Conservation (phyloP, 2,329 filamentous ascomycete species). For the Colletotrichum viniferum region DNA sequence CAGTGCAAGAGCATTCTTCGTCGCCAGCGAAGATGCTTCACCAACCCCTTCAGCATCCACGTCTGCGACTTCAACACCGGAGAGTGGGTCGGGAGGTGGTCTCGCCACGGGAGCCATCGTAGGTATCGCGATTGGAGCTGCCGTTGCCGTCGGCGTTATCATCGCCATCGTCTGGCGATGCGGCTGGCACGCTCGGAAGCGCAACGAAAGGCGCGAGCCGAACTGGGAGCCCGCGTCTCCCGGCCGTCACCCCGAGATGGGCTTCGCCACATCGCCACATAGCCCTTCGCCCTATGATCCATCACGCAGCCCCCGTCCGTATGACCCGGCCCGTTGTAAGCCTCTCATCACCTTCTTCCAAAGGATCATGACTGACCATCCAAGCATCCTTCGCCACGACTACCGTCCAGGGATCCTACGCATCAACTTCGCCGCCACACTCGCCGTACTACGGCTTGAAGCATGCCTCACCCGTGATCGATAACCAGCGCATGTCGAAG, state of each 20-base stretch:
- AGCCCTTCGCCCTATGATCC: slow-evolving; percentile 1
- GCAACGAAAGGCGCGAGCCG: slow-evolving; percentile 14
- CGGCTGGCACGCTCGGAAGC: slow-evolving; percentile 16
- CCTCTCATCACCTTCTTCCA: too few relatives aligned
- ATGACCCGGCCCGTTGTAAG: slow-evolving; percentile 6
- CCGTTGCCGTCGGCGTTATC: slow-evolving; percentile 7
- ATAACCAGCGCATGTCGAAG: not conserved
- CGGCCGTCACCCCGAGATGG: slow-evolving; percentile 9
- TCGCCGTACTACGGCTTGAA: slow-evolving; percentile 6
- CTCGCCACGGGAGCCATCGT: slow-evolving; percentile 19
- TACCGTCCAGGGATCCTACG: not conserved
- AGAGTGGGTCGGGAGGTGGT: not conserved
- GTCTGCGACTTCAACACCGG: not conserved
- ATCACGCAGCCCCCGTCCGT: not conserved
- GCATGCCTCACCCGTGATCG: not conserved
- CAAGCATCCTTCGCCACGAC: slow-evolving; percentile 7
- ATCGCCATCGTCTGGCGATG: slow-evolving; percentile 15
- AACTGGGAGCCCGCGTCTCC: slow-evolving; percentile 4
- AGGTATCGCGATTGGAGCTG: slow-evolving; percentile 25
- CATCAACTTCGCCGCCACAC: not conserved
- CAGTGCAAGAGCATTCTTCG: slow-evolving; percentile 11
- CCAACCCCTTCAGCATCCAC: not conserved
- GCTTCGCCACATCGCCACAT: not conserved
- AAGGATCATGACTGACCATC: not conserved
- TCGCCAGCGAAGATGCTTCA: not conserved